Base-by-base conservation (phyloP, 192 early-diverging fungal species). In the Backusella parvicylindrica region DNA sequence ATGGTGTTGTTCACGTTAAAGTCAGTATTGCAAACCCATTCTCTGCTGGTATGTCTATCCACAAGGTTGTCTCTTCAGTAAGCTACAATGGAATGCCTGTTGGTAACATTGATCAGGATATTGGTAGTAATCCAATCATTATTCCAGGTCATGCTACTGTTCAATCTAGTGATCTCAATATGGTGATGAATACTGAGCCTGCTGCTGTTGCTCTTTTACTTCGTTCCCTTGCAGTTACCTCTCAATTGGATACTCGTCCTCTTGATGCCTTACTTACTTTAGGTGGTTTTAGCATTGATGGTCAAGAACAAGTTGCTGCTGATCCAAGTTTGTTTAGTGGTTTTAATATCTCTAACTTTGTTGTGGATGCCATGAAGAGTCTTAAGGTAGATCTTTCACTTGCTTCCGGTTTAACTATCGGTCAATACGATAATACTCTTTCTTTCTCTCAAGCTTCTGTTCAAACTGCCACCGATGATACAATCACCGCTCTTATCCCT, bases 11-110 rank as follows among this genome's bases (percentile, higher is more conserved):
- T 64, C 66, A 76, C 66, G 83, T 84, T 18, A 74, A 64, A 26
- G 84, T 89, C 56, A 81, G 77, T 6, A 75, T 89, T 38, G 77
- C 83, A 50, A 87, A 89, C 64, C 88, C 88, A 28, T 88, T 89
- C 77, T 47, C 75, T 21, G 83, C 87, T 63, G 75, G 78, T 26
- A 50, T 89, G 49, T 71, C 76, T 33, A 88, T 89, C 72, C 74
- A 70, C 40, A 79, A 77, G 32, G 80, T 90, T 71, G 73, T 83
- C 38, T 80, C 85, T 30, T 76, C 81, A 56, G 83, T 84, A 43
- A 73, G 75, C 33, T 87, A 82, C 37, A 78, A 81, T 28, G 83
- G 81, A 18, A 76, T 81, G 41, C 66, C 68, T 13, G 72, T 88
- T 5, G 87, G 86, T 41, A 66, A 75, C 63, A 84, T 88, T 53